Conservation (phyloP, 768 basidiomycete genomes). For the Tremella fuciformis region DNA sequence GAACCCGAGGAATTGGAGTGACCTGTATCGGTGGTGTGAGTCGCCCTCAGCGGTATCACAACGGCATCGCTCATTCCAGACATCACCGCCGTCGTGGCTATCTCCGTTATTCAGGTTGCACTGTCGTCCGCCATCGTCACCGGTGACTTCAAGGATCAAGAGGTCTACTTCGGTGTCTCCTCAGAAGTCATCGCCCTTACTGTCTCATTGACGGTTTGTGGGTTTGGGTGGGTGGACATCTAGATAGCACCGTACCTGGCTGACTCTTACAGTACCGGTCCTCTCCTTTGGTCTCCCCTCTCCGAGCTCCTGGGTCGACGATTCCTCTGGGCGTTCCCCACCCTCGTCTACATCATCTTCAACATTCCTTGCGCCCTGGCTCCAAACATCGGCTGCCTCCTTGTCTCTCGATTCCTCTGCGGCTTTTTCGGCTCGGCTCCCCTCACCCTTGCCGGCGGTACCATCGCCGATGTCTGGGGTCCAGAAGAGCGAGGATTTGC, state of each 20-base stretch:
- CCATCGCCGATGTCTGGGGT: conserved; percentile 45
- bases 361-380: conserved; percentile 50
- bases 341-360: conserved; percentile 45
- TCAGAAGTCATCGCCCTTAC: conserved; percentile 29
- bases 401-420: conserved; percentile 47
- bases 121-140: conserved; percentile 30
- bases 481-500: conserved; percentile 45
- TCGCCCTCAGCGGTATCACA: neutral
- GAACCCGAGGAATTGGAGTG: conserved; percentile 35
- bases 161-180: conserved; percentile 28
- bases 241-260: neutral
- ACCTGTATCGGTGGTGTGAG: conserved; percentile 24
- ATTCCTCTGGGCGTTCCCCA: conserved; percentile 37
- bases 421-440: conserved; percentile 45
- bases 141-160: conserved; percentile 32
- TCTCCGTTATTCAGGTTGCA: conserved; percentile 30
- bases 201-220: conserved; percentile 30
- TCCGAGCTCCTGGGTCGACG: conserved; percentile 46
- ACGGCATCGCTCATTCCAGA: conserved; percentile 7
- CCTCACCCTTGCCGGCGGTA: conserved; percentile 44
- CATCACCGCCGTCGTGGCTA: conserved; percentile 28
- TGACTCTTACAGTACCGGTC: conserved; percentile 31
- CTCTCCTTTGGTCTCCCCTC: conserved; percentile 48
- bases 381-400: conserved; percentile 38
- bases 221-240: conserved; percentile 27